A percentile compares a stretch with the other conserved stretches of the same genome.
Evolutionary conservation across 169 alveolate genomes (phyloP).

Genomic region (Plasmodium sp.): DNA sequence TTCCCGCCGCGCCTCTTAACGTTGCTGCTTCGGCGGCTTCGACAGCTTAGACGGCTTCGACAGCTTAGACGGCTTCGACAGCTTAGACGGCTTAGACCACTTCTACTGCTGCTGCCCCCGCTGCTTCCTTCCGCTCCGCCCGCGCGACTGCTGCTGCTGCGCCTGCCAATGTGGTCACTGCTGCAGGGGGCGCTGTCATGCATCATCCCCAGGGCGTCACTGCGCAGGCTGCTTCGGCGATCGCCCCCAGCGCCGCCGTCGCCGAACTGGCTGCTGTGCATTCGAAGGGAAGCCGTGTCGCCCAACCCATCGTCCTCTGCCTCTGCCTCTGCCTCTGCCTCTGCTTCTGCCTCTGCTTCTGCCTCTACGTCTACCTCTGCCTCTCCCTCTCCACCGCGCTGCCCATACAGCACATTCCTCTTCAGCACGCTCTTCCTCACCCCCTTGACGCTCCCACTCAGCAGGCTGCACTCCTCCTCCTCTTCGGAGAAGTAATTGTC

Average conservation of each 20-base stretch:
- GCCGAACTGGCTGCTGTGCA: not conserved
- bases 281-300: not conserved
- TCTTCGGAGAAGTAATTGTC: not conserved
- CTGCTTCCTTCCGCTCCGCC: not conserved
- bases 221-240: not conserved
- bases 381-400: not conserved
- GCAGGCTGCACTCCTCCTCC: not conserved
- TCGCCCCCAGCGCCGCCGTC: not conserved
- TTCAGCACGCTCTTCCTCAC: not conserved
- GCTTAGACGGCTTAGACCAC: not conserved
- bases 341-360: too few relatives aligned
- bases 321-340: too few relatives aligned
- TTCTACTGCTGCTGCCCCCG: not conserved
- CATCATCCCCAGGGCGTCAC: not conserved
- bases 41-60: not conserved
- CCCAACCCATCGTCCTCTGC: too few relatives aligned
- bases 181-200: not conserved
- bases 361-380: too few relatives aligned
- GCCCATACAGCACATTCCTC: not conserved
- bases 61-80: not conserved
- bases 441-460: not conserved
- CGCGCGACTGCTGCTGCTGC: not conserved
- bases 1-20: not conserved
- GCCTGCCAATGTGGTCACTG: not conserved
- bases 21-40: not conserved